A percentile compares a stretch with the other conserved stretches of the same genome.
Evolutionary conservation across 106 monocot genomes (phyloP).

Genomic region (Acorus calamus): DNA sequence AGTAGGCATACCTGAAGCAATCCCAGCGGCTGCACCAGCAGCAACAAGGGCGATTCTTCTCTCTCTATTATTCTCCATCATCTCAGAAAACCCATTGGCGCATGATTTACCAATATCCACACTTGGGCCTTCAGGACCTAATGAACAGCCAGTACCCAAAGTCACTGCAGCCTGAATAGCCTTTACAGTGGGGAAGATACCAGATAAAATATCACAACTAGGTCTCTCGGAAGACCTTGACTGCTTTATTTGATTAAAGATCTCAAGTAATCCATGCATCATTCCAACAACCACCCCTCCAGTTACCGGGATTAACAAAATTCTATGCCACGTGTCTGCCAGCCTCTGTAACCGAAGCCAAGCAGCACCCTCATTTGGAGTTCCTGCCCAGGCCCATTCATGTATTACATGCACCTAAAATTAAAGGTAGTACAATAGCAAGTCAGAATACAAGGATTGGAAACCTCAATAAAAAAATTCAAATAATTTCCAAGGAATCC

Average conservation of each 20-base stretch:
- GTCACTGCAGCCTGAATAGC: slow-evolving; percentile 97
- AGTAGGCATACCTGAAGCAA: slow-evolving; percentile 74
- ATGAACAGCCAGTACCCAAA: slow-evolving; percentile 96
- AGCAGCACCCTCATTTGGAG: slow-evolving; percentile 95
- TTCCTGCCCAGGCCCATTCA: slow-evolving; percentile 99
- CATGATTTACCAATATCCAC: slow-evolving; percentile 99
- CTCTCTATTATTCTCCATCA: slow-evolving; percentile 99
- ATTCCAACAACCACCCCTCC: slow-evolving; percentile 99
- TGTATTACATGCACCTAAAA: slow-evolving; percentile 92
- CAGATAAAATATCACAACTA: slow-evolving; percentile 60
- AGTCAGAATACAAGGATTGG: no score
- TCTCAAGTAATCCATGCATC: slow-evolving; percentile 99
- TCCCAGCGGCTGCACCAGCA: slow-evolving; percentile 98
- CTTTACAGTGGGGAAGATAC: slow-evolving; percentile 83
- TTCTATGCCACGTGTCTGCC: slow-evolving; percentile 95
- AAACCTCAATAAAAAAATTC: no score
- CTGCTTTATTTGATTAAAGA: slow-evolving; percentile 90
- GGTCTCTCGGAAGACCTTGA: slow-evolving; percentile 58
- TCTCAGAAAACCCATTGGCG: slow-evolving; percentile 92
- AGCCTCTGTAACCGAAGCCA: slow-evolving; percentile 93
- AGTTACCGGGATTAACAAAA: slow-evolving; percentile 88
- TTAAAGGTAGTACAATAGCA: background rate
- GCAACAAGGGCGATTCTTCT: slow-evolving; percentile 96
- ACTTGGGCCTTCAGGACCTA: slow-evolving; percentile 97
- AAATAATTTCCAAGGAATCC: no score